phyloP scores from a whole-genome alignment of 2,329 filamentous ascomycete genomes.

The Exophiala oligosperma region DNA sequence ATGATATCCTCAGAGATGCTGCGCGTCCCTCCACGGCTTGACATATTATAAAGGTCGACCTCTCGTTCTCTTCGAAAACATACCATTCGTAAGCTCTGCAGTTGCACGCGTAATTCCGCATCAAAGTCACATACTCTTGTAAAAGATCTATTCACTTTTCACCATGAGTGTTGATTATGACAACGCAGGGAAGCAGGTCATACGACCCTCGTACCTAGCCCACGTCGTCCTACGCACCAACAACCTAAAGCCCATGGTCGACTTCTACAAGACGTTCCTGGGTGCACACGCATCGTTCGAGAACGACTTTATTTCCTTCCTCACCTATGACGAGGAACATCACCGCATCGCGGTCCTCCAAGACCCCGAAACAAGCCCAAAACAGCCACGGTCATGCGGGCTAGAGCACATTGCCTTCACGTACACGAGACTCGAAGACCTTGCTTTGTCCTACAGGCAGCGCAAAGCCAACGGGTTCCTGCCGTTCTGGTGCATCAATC shows the following conservation, averaged over 20 bases:
- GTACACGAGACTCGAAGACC: neutral
- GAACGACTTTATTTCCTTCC: neutral
- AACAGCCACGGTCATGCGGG: conserved; percentile 16
- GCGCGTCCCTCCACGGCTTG: too few species aligned
- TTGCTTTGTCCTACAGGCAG: neutral
- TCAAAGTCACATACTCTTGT: too few species aligned
- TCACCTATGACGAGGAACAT: conserved; percentile 5
- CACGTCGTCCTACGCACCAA: neutral
- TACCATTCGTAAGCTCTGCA: too few species aligned
- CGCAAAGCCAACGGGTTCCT: neutral
- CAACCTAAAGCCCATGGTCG: neutral
- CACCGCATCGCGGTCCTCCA: conserved; percentile 45
- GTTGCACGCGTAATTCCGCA: too few species aligned
- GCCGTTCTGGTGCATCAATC: conserved; percentile 44
- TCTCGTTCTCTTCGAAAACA: too few species aligned
- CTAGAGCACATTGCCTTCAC: conserved; percentile 4
- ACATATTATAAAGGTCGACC: too few species aligned
- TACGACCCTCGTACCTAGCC: neutral
- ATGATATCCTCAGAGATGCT: too few species aligned
- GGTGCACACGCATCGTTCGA: neutral
- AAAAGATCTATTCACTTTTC: too few species aligned
- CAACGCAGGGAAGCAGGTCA: neutral
- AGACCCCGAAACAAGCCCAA: neutral
- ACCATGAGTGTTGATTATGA: neutral
- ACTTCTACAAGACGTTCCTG: conserved; percentile 1